A percentile compares a stretch with the other conserved stretches of the same genome.
Conservation (phyloP, 1,139 yeast genomes). For the Protomyces inouyei region DNA sequence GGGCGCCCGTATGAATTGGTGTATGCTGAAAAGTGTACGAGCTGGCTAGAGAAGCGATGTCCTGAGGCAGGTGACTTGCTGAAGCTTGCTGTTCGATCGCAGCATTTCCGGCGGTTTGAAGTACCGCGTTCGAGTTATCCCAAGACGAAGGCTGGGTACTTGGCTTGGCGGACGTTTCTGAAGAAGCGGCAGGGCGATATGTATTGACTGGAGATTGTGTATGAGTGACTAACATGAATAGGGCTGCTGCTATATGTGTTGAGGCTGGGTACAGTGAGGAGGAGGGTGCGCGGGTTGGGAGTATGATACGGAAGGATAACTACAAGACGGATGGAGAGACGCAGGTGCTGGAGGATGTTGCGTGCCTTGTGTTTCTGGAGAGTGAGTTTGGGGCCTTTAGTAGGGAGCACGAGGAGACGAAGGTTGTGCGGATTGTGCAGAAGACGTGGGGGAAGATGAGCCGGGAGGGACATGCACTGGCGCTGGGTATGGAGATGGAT, state of each 20-base stretch:
- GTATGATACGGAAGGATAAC: slow-evolving; percentile 8
- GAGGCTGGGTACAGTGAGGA: slow-evolving; percentile 1
- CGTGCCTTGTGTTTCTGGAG: slow-evolving; percentile 17
- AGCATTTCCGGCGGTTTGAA: slow-evolving; percentile 21
- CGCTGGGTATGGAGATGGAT: slow-evolving; percentile 4
- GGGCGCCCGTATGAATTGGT: slow-evolving; percentile 16
- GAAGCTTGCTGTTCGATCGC: slow-evolving; percentile 18
- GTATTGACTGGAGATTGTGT: neutral
- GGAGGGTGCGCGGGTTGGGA: neutral
- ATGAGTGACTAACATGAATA: neutral
- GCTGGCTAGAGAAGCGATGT: neutral
- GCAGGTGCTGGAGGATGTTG: slow-evolving; percentile 18
- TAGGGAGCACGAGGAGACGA: slow-evolving; percentile 4
- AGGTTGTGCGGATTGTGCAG: slow-evolving; percentile 4
- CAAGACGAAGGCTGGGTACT: slow-evolving; percentile 16
- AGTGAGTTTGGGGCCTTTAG: slow-evolving; percentile 1
- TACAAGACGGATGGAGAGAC: slow-evolving; percentile 9
- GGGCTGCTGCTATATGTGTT: neutral
- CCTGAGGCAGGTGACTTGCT: slow-evolving; percentile 10
- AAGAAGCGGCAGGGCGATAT: slow-evolving; percentile 14
- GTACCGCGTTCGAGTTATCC: slow-evolving; percentile 19
- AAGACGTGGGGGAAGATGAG: slow-evolving; percentile 24
- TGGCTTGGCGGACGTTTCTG: slow-evolving; percentile 17
- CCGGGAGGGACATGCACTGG: slow-evolving; percentile 7
- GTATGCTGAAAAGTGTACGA: slow-evolving; percentile 15